A percentile compares a stretch with the other conserved stretches of the same genome.
Conservation (phyloP, 768 basidiomycete species). For the Mycena olivaceomarginata region DNA sequence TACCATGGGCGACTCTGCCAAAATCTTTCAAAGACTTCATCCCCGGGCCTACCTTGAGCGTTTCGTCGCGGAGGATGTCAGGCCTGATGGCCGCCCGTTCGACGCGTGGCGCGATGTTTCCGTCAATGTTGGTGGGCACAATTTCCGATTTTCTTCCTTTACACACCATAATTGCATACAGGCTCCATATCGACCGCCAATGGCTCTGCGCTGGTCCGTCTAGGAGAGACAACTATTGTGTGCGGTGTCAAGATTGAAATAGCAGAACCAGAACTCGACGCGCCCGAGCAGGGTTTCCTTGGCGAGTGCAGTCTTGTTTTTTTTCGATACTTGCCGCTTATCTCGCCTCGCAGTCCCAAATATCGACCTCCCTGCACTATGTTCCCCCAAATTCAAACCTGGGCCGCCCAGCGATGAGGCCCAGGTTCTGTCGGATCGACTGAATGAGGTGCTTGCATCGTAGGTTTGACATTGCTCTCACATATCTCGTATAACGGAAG, state of each 20-base stretch:
- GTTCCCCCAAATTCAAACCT: slow-evolving; percentile 95
- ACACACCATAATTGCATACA: slow-evolving; percentile 52
- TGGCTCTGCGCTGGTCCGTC: slow-evolving; percentile 92
- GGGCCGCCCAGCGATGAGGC: slow-evolving; percentile 97
- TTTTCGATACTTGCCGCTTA: neutral
- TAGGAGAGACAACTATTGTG: slow-evolving; percentile 96
- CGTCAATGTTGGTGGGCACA: slow-evolving; percentile 84
- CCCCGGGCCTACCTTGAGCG: slow-evolving; percentile 92
- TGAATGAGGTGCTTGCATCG: slow-evolving; percentile 88
- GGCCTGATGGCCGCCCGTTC: slow-evolving; percentile 90
- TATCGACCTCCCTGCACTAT: slow-evolving; percentile 94
- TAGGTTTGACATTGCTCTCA: slow-evolving; percentile 59
- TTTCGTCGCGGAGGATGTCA: slow-evolving; percentile 84
- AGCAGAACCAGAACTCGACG: slow-evolving; percentile 90
- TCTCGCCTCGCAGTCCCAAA: slow-evolving; percentile 85
- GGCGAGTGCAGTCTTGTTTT: slow-evolving; percentile 67
- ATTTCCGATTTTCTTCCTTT: neutral
- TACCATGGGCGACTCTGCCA: slow-evolving; percentile 47
- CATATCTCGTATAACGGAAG: neutral
- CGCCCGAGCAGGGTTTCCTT: slow-evolving; percentile 85
- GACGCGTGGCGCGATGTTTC: slow-evolving; percentile 84
- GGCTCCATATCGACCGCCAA: slow-evolving; percentile 97
- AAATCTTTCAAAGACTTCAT: slow-evolving; percentile 92
- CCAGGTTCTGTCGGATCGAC: slow-evolving; percentile 89
- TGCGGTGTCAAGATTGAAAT: slow-evolving; percentile 98